These are phyloP conservation scores for Amaranthus palmeri DNA, from an alignment of 148 eudicot genomes.

Conservation along the genomic window DNA sequence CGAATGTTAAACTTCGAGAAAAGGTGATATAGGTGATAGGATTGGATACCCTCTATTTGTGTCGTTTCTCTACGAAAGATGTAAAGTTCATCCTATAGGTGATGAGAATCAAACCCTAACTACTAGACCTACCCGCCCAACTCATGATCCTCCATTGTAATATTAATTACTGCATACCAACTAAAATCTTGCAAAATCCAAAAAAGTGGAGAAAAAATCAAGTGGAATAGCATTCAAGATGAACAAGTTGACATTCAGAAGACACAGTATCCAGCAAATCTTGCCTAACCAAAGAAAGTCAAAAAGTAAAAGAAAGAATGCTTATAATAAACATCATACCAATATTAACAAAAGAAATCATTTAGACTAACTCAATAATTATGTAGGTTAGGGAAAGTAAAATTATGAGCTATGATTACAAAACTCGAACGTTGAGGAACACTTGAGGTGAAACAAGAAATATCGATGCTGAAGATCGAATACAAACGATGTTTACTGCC, in stretches of 20 bases:
- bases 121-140: too few species aligned
- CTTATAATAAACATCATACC: slow-evolving; percentile 6
- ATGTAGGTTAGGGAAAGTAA: background rate
- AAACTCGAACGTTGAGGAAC: slow-evolving; percentile 8
- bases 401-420: slow-evolving; percentile 25
- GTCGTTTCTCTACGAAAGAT: too few species aligned
- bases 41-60: too few species aligned
- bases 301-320: slow-evolving; percentile 1
- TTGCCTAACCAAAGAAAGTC: slow-evolving; percentile 11
- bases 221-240: background rate
- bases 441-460: background rate
- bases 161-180: background rate
- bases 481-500: background rate
- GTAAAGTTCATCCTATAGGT: too few species aligned
- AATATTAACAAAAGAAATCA: slow-evolving; percentile 10
- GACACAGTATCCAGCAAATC: slow-evolving; percentile 11
- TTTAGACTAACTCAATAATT: slow-evolving; percentile 15
- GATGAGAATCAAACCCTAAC: too few species aligned
- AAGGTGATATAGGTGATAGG: too few species aligned
- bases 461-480: slow-evolving; percentile 12
- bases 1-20: too few species aligned
- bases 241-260: slow-evolving; percentile 2
- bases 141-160: background rate
- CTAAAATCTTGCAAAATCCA: slow-evolving; percentile 1
- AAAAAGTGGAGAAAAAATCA: background rate